Base-by-base conservation (phyloP, 2,329 filamentous ascomycete species). In the Plenodomus biglobosus region DNA sequence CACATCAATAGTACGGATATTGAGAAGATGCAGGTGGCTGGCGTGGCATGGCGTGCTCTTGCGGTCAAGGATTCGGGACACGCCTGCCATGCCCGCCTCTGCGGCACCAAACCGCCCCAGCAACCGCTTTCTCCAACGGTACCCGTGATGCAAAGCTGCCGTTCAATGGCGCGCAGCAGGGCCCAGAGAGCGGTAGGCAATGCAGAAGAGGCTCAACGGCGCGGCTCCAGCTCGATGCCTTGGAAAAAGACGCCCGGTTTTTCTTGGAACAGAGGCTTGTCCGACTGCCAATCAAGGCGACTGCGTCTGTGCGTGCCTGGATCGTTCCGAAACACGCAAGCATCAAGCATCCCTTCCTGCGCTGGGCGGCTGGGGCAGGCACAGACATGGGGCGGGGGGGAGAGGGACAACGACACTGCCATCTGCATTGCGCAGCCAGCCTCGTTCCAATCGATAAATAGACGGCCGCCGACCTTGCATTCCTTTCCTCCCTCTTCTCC, bases 211-310 rank as follows among this genome's bases (percentile, higher is more conserved):
- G 24, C 45, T 42, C 27, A 37, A 36, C 44, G 39, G 50, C 27
- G 48, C 49, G 49, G 49, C 39, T 41, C 43, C 37, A 20, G 24
- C 41, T 43, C 35, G 27, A 34, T 22, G 43, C 41, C 43, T 55
- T 40, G 48, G 46, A 48, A 44, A 35, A n/a, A 20, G 18, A 34
- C 30, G 30, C 40, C 40, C 8, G 27, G 3, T 32, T 40, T 52
- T 50, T 46, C 55, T 58, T 58, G 55, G 55, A 53, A 51, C 39
- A 18, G 47, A 53, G 56, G 55, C 55, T 58, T 55, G 55, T 53
- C 42, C 45, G 30, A 36, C 30, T 50, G 40, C 48, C 48, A 42
- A 48, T 52, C 42, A 40, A 22, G 42, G 32, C 24, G 16, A 24
- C 42, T 37, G 36, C 30, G 52, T 52, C 52, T 35, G 48, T 58